Conservation (phyloP, 2,329 filamentous ascomycete genomes). For the Exophiala bonariae region DNA sequence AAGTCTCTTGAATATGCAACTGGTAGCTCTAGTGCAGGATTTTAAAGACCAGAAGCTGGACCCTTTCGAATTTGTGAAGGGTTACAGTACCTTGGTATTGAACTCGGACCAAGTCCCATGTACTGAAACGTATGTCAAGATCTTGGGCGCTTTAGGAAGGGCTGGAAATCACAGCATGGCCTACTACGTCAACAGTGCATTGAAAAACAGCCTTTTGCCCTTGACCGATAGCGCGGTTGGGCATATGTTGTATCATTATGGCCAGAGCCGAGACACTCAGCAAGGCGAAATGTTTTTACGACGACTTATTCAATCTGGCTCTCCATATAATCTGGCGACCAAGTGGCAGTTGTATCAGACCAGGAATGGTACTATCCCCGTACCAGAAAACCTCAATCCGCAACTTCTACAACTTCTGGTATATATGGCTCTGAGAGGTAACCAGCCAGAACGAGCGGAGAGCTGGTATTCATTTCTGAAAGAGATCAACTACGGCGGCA, state of each 20-base stretch:
- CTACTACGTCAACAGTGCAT: constrained; percentile 18
- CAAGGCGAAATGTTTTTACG: constrained; percentile 18
- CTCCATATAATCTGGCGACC: constrained; percentile 10
- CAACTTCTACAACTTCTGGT: constrained; percentile 18
- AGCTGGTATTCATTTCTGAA: constrained; percentile 22
- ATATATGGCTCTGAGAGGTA: constrained; percentile 17
- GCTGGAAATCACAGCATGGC: constrained; percentile 13
- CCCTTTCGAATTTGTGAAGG: background rate
- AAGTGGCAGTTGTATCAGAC: constrained; percentile 19
- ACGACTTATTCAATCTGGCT: constrained; percentile 10
- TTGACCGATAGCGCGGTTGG: constrained; percentile 18
- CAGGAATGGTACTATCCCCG: constrained; percentile 21
- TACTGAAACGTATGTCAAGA: constrained; percentile 15
- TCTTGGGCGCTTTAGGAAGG: constrained; percentile 18
- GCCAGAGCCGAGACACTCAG: constrained; percentile 15
- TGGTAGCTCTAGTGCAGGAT: background rate
- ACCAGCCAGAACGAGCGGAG: constrained; percentile 26
- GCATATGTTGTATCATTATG: constrained; percentile 18
- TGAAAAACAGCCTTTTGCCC: constrained; percentile 20
- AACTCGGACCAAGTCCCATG: constrained; percentile 16
- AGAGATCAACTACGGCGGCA: constrained; percentile 14
- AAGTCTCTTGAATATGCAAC: background rate
- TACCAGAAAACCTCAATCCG: constrained; percentile 19
- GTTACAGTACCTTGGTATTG: background rate
- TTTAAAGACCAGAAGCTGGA: background rate